Conservation (phyloP, 305 asterid species). For the Petunia hybrid region DNA sequence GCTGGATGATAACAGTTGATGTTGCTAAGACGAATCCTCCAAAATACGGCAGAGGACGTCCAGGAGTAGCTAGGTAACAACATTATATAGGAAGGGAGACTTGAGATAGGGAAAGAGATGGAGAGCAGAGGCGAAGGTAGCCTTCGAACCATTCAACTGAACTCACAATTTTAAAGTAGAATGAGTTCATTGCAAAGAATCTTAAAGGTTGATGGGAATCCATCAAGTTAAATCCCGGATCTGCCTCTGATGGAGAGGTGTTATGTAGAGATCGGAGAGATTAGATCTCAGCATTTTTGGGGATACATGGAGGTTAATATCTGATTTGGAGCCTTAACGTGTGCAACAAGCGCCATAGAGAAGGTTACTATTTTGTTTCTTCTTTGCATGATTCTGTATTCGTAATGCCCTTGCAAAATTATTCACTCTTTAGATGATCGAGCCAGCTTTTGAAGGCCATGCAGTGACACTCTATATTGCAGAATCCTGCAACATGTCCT, state of each 20-base stretch:
- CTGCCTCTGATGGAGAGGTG: too few species aligned
- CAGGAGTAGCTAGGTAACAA: slow-evolving; percentile 45
- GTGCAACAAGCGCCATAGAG: too few species aligned
- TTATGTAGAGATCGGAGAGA: not conserved
- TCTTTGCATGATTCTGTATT: too few species aligned
- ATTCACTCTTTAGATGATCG: not conserved
- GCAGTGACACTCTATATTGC: not conserved
- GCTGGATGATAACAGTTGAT: slow-evolving; percentile 98
- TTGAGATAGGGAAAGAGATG: not conserved
- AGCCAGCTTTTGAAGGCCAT: not conserved
- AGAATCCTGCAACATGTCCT: not conserved
- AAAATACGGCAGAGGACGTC: slow-evolving; percentile 59
- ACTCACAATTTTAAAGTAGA: too few species aligned
- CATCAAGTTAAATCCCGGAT: too few species aligned
- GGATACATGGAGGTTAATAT: too few species aligned
- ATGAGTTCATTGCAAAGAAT: too few species aligned
- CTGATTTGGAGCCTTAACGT: too few species aligned
- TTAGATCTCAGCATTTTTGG: too few species aligned
- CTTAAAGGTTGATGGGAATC: too few species aligned
- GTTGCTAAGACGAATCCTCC: slow-evolving; percentile 79
- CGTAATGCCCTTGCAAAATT: too few species aligned
- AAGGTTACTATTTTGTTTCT: too few species aligned
- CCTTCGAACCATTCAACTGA: not conserved
- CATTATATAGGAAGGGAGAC: not conserved
- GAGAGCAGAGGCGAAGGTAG: not conserved